Conservation (phyloP, 208 protist species). For the Leishmania arabica region DNA sequence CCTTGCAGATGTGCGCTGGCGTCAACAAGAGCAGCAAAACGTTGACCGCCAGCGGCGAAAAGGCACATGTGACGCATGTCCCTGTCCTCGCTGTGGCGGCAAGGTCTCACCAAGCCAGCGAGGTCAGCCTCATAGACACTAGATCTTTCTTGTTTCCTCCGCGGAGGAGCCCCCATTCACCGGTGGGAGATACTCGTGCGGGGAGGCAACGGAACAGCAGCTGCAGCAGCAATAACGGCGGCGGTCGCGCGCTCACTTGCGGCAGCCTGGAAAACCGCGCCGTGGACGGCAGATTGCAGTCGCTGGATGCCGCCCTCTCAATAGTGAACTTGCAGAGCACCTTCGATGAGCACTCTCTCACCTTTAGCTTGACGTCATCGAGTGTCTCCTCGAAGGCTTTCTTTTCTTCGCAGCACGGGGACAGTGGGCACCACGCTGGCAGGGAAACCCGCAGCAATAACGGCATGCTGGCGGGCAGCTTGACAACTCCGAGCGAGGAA, state of each 20-base stretch:
- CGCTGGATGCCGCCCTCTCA: slow-evolving; percentile 57
- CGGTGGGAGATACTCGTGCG: background rate
- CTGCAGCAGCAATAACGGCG: background rate
- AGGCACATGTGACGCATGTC: background rate
- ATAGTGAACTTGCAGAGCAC: slow-evolving; percentile 60
- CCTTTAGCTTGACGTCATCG: slow-evolving; percentile 29
- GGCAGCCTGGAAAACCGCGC: slow-evolving; percentile 1
- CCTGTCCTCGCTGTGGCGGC: slow-evolving; percentile 9
- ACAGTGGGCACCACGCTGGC: background rate
- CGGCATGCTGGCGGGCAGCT: background rate
- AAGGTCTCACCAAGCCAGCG: slow-evolving; percentile 11
- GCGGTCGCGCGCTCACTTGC: background rate
- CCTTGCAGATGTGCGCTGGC: background rate
- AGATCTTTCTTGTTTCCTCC: background rate
- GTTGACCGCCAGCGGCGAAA: background rate
- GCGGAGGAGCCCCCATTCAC: background rate
- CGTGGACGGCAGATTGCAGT: slow-evolving; percentile 14
- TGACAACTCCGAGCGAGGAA: background rate
- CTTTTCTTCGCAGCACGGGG: background rate
- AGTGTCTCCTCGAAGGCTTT: background rate
- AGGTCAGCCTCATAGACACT: background rate
- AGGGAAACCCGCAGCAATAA: background rate
- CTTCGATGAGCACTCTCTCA: slow-evolving; percentile 11
- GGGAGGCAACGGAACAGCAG: background rate
- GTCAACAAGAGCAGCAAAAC: slow-evolving; percentile 9